Conservation (phyloP, 2,329 filamentous ascomycete genomes). For the Hypoxylon sp. region DNA sequence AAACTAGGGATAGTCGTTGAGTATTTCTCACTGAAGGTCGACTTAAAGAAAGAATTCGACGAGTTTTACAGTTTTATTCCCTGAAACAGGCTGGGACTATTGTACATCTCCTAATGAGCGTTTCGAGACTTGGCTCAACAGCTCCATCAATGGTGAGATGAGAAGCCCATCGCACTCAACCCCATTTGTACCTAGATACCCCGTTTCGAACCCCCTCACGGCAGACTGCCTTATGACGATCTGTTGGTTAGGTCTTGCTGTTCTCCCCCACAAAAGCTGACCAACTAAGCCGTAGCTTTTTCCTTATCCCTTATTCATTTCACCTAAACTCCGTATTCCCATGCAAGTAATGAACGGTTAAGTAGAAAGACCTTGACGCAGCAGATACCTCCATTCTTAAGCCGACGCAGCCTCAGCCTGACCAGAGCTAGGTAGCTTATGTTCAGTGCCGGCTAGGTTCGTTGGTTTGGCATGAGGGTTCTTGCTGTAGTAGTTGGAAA, state of each 20-base stretch:
- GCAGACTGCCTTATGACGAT: not conserved
- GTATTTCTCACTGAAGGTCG: not conserved
- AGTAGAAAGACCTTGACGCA: not conserved
- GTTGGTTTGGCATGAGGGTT: conserved; percentile 82
- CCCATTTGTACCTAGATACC: conserved; percentile 3
- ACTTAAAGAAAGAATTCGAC: not conserved
- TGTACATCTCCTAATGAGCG: conserved; percentile 32
- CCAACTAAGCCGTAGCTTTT: conserved; percentile 23
- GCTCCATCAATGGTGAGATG: conserved; percentile 19
- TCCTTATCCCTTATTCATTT: conserved; percentile 9
- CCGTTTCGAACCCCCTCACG: conserved; percentile 6
- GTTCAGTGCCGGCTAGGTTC: conserved; percentile 80
- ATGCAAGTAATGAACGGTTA: conserved; percentile 30
- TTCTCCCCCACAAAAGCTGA: not conserved
- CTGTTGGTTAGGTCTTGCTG: not conserved
- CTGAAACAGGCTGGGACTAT: conserved; percentile 11
- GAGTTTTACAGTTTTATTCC: conserved; percentile 31
- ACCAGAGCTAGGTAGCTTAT: conserved; percentile 72
- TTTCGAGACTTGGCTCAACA: conserved; percentile 11
- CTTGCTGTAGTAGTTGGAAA: conserved; percentile 91
- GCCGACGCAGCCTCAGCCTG: conserved; percentile 50
- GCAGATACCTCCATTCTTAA: conserved; percentile 9
- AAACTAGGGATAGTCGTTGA: not conserved
- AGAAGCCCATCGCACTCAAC: conserved; percentile 24
- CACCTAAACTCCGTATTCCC: conserved; percentile 32